These are phyloP conservation scores for Fusarium chlamydosporum DNA, from an alignment of 2,329 filamentous ascomycete species.

Conservation along the genomic window DNA sequence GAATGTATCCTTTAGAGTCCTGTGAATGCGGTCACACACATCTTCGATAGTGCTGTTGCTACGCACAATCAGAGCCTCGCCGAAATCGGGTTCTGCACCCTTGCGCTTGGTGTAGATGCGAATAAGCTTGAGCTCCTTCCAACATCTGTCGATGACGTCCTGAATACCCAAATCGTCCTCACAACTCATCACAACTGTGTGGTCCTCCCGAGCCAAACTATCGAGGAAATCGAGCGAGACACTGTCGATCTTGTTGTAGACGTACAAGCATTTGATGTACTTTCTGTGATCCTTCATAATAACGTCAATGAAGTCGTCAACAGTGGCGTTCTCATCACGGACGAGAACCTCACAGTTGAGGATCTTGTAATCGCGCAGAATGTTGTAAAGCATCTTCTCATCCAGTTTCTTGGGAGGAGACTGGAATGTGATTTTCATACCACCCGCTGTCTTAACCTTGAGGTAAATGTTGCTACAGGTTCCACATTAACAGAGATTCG, in stretches of 20 bases:
- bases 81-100: constrained; percentile 89
- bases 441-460: constrained; percentile 94
- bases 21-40: constrained; percentile 95
- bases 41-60: constrained; percentile 92
- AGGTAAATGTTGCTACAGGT: constrained; percentile 89
- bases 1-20: constrained; percentile 96
- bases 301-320: constrained; percentile 98
- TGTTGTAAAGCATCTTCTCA: constrained; percentile 98
- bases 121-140: constrained; percentile 92
- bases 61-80: constrained; percentile 92
- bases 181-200: constrained; percentile 98
- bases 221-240: constrained; percentile 95
- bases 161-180: constrained; percentile 93
- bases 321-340: constrained; percentile 93
- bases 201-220: constrained; percentile 88
- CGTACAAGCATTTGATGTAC: constrained; percentile 95
- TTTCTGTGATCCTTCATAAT: constrained; percentile 99
- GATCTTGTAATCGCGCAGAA: constrained; percentile 98
- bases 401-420: constrained; percentile 90
- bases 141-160: constrained; percentile 94
- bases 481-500: constrained; percentile 32
- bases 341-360: constrained; percentile 97
- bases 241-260: constrained; percentile 99
- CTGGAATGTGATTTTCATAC: constrained; percentile 99
- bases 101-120: constrained; percentile 98